These are phyloP conservation scores for Petunia axillaris DNA, from an alignment of 257 asterid species.

Conservation along the genomic window DNA sequence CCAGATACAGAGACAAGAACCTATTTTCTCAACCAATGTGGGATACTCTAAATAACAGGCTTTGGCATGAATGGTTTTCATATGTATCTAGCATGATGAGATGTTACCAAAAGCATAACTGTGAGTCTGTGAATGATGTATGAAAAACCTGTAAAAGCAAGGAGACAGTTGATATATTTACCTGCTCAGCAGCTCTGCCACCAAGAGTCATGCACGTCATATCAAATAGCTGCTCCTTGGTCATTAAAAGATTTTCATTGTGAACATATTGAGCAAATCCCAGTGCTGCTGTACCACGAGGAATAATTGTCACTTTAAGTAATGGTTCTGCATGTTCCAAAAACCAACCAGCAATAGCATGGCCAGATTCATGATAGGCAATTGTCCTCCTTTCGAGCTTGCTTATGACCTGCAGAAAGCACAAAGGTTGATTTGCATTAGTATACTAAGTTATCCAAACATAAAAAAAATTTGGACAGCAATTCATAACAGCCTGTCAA, in stretches of 20 bases:
- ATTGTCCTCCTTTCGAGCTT: slow-evolving; percentile 82
- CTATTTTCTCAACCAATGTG: background rate
- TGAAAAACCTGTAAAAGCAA: background rate
- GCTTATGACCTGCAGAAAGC: slow-evolving; percentile 70
- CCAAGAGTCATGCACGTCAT: slow-evolving; percentile 99
- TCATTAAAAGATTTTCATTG: slow-evolving; percentile 86
- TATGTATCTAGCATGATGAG: slow-evolving; percentile 20
- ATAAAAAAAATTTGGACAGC: background rate
- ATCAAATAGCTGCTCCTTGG: slow-evolving; percentile 90
- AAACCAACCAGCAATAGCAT: slow-evolving; percentile 95
- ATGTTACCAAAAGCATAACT: background rate
- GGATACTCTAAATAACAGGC: background rate
- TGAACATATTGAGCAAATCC: slow-evolving; percentile 96
- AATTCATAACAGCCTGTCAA: slow-evolving; percentile 13
- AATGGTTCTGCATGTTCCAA: slow-evolving; percentile 86
- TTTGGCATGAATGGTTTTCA: background rate
- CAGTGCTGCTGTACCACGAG: slow-evolving; percentile 95
- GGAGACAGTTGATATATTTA: slow-evolving; percentile 13
- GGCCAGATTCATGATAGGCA: slow-evolving; percentile 96
- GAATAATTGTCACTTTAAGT: slow-evolving; percentile 88
- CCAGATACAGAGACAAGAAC: background rate
- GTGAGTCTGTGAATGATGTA: background rate
- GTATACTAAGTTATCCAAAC: background rate
- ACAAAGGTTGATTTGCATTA: background rate
- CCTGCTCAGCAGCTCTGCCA: slow-evolving; percentile 99